Percentiles rank a stretch among this genome's conserved stretches.
Evolutionary conservation across 345 rosid species (phyloP).

Genomic region (Mallotus nudiflorus): DNA sequence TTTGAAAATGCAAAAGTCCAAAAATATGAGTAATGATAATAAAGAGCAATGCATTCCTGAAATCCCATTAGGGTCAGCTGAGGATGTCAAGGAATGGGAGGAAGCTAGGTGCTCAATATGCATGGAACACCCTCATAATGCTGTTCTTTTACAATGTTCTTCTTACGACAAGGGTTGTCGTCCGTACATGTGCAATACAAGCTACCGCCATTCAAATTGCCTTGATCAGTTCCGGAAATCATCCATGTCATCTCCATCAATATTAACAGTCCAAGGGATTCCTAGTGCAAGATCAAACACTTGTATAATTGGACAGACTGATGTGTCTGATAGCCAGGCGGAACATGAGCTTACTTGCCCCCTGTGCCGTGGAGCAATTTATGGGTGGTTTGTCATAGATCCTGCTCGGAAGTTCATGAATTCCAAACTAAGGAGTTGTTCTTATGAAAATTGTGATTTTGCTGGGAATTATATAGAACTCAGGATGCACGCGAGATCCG

Average conservation of each 20-base stretch:
- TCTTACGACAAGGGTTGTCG: conserved; percentile 59
- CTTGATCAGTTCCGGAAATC: conserved; percentile 48
- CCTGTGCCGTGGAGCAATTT: conserved; percentile 63
- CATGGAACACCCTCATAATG: conserved; percentile 81
- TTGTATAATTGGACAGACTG: not conserved
- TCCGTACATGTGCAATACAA: conserved; percentile 75
- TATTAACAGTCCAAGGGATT: conserved; percentile 1
- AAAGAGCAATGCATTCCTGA: too few species aligned
- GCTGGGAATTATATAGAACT: conserved; percentile 52
- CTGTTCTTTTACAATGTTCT: conserved; percentile 60
- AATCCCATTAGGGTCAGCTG: not conserved
- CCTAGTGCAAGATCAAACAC: not conserved
- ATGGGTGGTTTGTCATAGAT: conserved; percentile 62
- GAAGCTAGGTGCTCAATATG: conserved; percentile 66
- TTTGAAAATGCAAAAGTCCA: too few species aligned
- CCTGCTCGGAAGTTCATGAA: conserved; percentile 76
- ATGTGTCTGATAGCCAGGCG: conserved; percentile 27
- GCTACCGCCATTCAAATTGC: conserved; percentile 70
- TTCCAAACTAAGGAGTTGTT: conserved; percentile 52
- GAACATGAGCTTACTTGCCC: conserved; percentile 59
- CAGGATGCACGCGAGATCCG: conserved; percentile 56
- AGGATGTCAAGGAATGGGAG: conserved; percentile 60
- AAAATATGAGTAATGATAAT: too few species aligned
- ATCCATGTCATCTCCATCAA: conserved; percentile 26
- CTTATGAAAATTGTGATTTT: conserved; percentile 47